Conservation (phyloP, 176 grass and related monocot species). For the Olyra latifolia region DNA sequence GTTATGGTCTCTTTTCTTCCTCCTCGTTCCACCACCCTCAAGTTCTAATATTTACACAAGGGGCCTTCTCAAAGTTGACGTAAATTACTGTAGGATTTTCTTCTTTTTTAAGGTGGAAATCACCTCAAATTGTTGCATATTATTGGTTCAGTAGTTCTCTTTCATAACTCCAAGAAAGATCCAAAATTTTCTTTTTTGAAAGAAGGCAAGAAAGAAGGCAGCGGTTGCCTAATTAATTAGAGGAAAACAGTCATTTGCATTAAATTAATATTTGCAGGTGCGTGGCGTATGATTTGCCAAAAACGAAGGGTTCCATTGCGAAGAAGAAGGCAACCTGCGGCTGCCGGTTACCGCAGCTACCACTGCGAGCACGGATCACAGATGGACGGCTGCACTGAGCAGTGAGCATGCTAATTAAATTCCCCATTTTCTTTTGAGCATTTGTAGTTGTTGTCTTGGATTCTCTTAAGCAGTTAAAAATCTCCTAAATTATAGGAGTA, state of each 20-base stretch:
- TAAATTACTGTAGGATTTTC: too few species aligned
- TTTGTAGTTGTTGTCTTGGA: conserved; percentile 5
- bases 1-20: neutral
- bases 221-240: too few species aligned
- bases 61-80: too few species aligned
- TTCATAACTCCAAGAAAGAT: neutral
- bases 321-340: neutral
- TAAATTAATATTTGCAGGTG: neutral
- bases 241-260: neutral
- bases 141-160: neutral
- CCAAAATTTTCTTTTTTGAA: too few species aligned
- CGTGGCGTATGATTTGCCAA: neutral
- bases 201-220: too few species aligned
- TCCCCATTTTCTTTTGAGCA: neutral
- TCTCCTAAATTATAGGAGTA: neutral
- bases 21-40: neutral
- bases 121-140: too few species aligned
- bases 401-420: too few species aligned
- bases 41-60: neutral
- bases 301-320: neutral
- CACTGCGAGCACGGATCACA: neutral
- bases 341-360: neutral
- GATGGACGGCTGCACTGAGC: neutral
- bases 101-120: too few species aligned
- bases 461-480: conserved; percentile 28